Evolutionary conservation across 1,139 yeast species (phyloP), one percentile per base, ranked within the genome.

Genomic region (Debaryomyces psychrophilus): DNA sequence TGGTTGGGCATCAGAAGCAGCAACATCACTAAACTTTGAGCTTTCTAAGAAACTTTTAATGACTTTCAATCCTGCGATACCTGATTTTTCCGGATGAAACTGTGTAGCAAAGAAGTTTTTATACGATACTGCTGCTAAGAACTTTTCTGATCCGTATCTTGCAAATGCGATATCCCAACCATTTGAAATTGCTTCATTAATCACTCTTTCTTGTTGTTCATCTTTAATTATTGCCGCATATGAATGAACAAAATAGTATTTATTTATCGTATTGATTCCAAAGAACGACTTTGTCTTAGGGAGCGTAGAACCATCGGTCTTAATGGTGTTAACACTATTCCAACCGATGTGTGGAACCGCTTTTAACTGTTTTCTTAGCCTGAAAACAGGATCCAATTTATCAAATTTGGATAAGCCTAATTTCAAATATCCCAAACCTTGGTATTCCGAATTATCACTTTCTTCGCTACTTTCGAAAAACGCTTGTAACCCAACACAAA

Each of bases 311-410:
- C 60, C 67, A 4, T 53, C 49, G 9, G 44, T 37, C 23, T 51
- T 49, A 22, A 66, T 55, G 14, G 52, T 38, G 40, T 52, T 49
- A 7, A 79, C 58, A 31, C 69, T 65, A 64, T 90, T 93, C 99
- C 99, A 93, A 17, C 99, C 99, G 56, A 93, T 93, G 54, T 88
- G 93, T 2, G 99, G 99, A 2, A 93, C 99, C 8, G 96, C 79
- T 64, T 93, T 93, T 35, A 54, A 49, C 37, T 62, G 46, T 0
- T 52, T 52, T 18, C 54, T 54, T 2, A 52, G 50, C 1, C 47
- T 37, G 45, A 65, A 71, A 2, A 58, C 40, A 5, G 64, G 57
- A 46, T 78, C 84, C 2, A 71, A 49, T 33, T 76, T 71, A 51
- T 82, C 68, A 61, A 93, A 93, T 57, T 81, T 85, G 17, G 66